Evolutionary conservation across 768 basidiomycete species (phyloP), one percentile per base, ranked within the genome.

Genomic region (Kwoniella newhampshirensis): DNA sequence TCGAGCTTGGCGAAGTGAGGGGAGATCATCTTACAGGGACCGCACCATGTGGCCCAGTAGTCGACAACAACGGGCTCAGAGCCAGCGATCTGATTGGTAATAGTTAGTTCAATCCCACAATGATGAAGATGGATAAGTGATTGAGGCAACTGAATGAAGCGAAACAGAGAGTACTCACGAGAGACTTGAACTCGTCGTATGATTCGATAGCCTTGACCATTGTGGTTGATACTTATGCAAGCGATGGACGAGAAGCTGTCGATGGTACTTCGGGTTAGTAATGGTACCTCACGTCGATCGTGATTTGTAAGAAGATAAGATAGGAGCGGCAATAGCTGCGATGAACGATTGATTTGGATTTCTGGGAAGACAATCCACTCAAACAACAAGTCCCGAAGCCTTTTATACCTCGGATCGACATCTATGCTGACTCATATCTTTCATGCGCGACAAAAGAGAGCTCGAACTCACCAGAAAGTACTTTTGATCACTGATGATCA

Each of bases 1-100:
- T 75, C 67, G 27, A 77, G 53, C 64, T 77, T 73, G 51, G 66
- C 71, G 53, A 75, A 79, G 42, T 67, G 67, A 11, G 78, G 78
- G 1, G 74, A 69, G 61, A 79, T 78, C 60, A 73, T 66, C 62
- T 77, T 71, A 60, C 75, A 75, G 20, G 73, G 70, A 12, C 75
- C 75, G 42, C 75, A 76, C 75, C 75, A 76, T 21, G 70, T 71
- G 11, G 73, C 73, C 70, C 70, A 74, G 66, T 64, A 74, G 61
- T 76, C 75, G 47, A 74, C 67, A 26, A 76, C 65, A 43, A 76
- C 67, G 37, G 67, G 58, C 46, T 73, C 63, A 48, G 54, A 56
- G 28, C 68, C 63, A 36, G 51, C 18, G 58, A 67, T 71, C 74
- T 73, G 46, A 13, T 8, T 18, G 20, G n/a, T 20, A 20, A 21